These are phyloP conservation scores for Globisporangium orthogonon DNA, from an alignment of 352 stramenopile genomes.

Conservation along the genomic window DNA sequence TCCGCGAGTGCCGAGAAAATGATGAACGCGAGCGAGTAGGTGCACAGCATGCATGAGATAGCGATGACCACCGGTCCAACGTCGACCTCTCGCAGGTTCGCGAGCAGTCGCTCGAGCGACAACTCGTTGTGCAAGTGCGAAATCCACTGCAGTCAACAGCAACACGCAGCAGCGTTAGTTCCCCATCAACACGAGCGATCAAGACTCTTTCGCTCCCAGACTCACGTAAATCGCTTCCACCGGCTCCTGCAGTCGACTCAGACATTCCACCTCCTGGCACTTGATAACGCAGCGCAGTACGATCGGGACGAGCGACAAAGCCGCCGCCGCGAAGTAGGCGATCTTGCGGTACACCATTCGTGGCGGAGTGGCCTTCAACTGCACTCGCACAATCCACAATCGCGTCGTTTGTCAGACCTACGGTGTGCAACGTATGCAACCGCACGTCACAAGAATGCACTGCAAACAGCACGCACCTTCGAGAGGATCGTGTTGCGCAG, in stretches of 20 bases:
- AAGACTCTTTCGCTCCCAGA: not conserved
- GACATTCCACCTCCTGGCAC: slow-evolving; percentile 55
- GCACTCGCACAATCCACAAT: not conserved
- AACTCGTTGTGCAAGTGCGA: slow-evolving; percentile 24
- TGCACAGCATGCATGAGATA: slow-evolving; percentile 64
- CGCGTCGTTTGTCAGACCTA: not conserved
- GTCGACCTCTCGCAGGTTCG: slow-evolving; percentile 18
- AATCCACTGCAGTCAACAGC: slow-evolving; percentile 21
- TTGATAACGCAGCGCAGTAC: slow-evolving; percentile 42
- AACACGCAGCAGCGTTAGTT: not conserved
- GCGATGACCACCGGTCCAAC: slow-evolving; percentile 42
- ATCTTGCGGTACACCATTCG: slow-evolving; percentile 69
- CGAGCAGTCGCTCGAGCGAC: slow-evolving; percentile 17
- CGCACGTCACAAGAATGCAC: not conserved
- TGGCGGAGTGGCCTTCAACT: slow-evolving; percentile 69
- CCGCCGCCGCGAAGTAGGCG: slow-evolving; percentile 43
- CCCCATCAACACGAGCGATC: too few relatives aligned
- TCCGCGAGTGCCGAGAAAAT: slow-evolving; percentile 74
- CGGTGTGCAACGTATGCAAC: not conserved
- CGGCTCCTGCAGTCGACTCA: slow-evolving; percentile 41
- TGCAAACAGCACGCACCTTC: slow-evolving; percentile 31
- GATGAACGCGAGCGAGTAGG: slow-evolving; percentile 67
- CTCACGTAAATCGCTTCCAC: slow-evolving; percentile 29
- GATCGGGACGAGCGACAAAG: slow-evolving; percentile 55
- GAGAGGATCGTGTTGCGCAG: slow-evolving; percentile 73